A percentile compares a stretch with the other conserved stretches of the same genome.
Conservation (phyloP, 164 flowering plant genomes). For the Liriodendron chinense region DNA sequence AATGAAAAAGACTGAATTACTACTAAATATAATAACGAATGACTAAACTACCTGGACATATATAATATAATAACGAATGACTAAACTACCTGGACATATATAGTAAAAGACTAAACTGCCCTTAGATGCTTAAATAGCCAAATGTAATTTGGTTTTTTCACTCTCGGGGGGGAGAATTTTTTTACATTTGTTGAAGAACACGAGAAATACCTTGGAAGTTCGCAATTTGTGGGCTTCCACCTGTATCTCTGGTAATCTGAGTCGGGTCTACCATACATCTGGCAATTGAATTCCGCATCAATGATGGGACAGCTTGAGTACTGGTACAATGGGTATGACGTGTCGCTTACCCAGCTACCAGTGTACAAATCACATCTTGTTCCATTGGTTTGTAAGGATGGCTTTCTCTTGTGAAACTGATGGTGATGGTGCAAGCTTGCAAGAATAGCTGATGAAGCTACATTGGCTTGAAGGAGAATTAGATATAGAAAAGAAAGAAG, state of each 20-base stretch:
- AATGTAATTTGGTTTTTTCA: too few species aligned
- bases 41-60: too few species aligned
- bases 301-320: slow-evolving; percentile 58
- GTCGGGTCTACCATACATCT: slow-evolving; percentile 80
- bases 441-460: slow-evolving; percentile 30
- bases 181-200: background rate
- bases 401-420: slow-evolving; percentile 19
- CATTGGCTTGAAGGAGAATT: slow-evolving; percentile 3
- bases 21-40: too few species aligned
- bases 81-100: too few species aligned
- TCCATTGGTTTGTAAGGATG: slow-evolving; percentile 39
- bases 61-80: too few species aligned
- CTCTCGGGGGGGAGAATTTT: too few species aligned
- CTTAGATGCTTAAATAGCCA: too few species aligned
- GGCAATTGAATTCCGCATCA: slow-evolving; percentile 83
- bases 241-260: slow-evolving; percentile 67
- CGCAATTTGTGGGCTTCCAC: slow-evolving; percentile 77
- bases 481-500: slow-evolving; percentile 1
- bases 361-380: slow-evolving; percentile 52
- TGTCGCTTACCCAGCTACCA: slow-evolving; percentile 79
- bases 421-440: slow-evolving; percentile 25
- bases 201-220: slow-evolving; percentile 60
- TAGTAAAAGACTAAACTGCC: too few species aligned
- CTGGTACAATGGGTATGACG: slow-evolving; percentile 58
- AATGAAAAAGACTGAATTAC: too few species aligned